Conservation (phyloP, 805 yeast species). For the Barnettozyma pratensis region DNA sequence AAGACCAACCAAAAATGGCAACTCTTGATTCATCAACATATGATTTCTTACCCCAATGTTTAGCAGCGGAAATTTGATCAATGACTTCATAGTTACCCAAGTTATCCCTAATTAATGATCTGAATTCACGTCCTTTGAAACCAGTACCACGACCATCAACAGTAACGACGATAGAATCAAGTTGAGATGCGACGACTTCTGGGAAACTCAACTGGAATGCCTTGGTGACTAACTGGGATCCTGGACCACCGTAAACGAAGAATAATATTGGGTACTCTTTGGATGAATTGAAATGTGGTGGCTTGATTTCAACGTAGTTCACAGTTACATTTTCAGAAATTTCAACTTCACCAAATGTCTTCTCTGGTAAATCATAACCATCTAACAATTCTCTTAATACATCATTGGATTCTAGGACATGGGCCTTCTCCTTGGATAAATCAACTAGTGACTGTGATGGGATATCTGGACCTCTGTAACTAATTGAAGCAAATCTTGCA, state of each 20-base stretch:
- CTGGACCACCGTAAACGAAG: conserved; percentile 94
- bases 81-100: conserved; percentile 77
- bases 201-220: conserved; percentile 61
- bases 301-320: conserved; percentile 73
- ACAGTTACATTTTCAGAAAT: conserved; percentile 40
- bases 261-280: conserved; percentile 74
- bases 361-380: conserved; percentile 53
- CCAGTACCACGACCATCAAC: conserved; percentile 99
- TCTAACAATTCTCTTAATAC: conserved; percentile 34
- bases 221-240: conserved; percentile 75
- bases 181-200: conserved; percentile 68
- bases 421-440: conserved; percentile 33
- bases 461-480: conserved; percentile 72
- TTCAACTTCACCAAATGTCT: conserved; percentile 46
- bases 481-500: conserved; percentile 61
- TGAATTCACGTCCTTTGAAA: conserved; percentile 70
- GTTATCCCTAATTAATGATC: conserved; percentile 74
- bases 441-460: conserved; percentile 75
- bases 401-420: conserved; percentile 35
- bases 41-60: conserved; percentile 51
- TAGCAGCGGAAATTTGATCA: conserved; percentile 87
- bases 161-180: conserved; percentile 82
- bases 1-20: conserved; percentile 98
- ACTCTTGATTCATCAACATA: conserved; percentile 66
- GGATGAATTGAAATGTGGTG: conserved; percentile 59